A percentile compares a stretch with the other conserved stretches of the same genome.
Conservation (phyloP, 163 green algal species). For the Smithsoniella earleae region DNA sequence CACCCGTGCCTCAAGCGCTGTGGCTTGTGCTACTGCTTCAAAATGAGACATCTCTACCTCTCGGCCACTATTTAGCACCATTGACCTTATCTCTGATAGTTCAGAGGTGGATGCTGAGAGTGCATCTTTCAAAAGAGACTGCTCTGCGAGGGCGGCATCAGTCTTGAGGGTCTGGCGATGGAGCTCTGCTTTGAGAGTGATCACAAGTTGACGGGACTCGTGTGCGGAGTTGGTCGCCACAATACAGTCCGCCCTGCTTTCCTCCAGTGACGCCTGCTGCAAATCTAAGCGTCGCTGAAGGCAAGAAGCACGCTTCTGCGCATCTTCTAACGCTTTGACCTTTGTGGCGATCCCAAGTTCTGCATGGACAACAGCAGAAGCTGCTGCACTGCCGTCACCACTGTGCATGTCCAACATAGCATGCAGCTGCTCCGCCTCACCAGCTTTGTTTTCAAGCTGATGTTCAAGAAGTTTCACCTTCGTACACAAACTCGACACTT, state of each 20-base stretch:
- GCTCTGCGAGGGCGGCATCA: background rate
- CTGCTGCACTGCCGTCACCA: background rate
- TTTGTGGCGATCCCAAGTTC: background rate
- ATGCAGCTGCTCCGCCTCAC: background rate
- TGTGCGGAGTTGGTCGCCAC: background rate
- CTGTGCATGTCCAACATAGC: background rate
- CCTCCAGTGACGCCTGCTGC: slow-evolving; percentile 16
- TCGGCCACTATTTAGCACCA: too few relatives aligned
- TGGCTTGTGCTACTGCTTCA: too few relatives aligned
- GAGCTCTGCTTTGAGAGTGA: background rate
- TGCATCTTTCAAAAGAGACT: background rate
- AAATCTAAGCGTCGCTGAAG: background rate
- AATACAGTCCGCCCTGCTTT: background rate
- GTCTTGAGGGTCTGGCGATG: background rate
- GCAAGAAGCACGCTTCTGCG: background rate
- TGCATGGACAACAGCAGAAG: background rate
- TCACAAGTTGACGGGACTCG: background rate
- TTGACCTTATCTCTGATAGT: background rate
- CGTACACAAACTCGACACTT: background rate
- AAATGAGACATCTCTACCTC: too few relatives aligned
- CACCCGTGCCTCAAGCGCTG: slow-evolving; percentile 13
- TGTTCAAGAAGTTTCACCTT: background rate
- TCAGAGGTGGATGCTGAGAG: background rate
- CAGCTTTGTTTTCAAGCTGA: background rate
- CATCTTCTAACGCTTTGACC: background rate